Percentiles rank a stretch among this genome's conserved stretches.
Conservation (phyloP, 345 rosid species). For the Rhizophora apiculata region DNA sequence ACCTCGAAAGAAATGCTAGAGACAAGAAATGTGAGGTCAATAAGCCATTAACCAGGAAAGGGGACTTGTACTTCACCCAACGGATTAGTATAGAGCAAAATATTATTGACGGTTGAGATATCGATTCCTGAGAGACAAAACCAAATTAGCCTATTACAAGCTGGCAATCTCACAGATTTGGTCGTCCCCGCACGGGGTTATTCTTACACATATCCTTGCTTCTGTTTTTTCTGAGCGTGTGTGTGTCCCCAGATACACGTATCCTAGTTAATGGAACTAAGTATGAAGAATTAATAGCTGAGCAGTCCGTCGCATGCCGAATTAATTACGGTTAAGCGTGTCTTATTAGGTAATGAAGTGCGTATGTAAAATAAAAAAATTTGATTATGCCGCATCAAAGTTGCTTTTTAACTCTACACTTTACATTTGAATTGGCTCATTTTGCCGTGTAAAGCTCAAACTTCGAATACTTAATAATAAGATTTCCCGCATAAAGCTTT, state of each 20-base stretch:
- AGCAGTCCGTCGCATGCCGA: too few relatives aligned
- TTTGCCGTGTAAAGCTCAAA: too few relatives aligned
- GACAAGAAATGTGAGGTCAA: not conserved
- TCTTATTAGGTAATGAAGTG: too few relatives aligned
- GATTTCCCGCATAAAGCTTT: not conserved
- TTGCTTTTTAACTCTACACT: too few relatives aligned
- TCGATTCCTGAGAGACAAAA: not conserved
- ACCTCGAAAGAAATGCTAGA: not conserved
- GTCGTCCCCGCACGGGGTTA: not conserved
- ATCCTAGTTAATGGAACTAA: not conserved
- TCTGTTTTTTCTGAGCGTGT: too few relatives aligned
- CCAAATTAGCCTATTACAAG: not conserved
- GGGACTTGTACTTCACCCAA: not conserved
- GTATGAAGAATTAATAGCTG: not conserved
- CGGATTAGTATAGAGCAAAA: not conserved
- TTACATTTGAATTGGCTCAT: too few relatives aligned
- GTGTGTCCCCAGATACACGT: too few relatives aligned
- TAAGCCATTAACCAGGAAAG: not conserved
- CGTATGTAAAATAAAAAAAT: too few relatives aligned
- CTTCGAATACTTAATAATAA: too few relatives aligned
- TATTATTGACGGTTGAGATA: slow-evolving; percentile 3
- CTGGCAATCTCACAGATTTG: not conserved
- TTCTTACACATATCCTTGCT: too few relatives aligned
- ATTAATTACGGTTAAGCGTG: too few relatives aligned
- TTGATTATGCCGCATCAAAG: too few relatives aligned